Percentiles rank a stretch among this genome's conserved stretches.
These are phyloP conservation scores for Solanum corneliomulleri DNA, from an alignment of 257 asterid species.

Conservation along the genomic window DNA sequence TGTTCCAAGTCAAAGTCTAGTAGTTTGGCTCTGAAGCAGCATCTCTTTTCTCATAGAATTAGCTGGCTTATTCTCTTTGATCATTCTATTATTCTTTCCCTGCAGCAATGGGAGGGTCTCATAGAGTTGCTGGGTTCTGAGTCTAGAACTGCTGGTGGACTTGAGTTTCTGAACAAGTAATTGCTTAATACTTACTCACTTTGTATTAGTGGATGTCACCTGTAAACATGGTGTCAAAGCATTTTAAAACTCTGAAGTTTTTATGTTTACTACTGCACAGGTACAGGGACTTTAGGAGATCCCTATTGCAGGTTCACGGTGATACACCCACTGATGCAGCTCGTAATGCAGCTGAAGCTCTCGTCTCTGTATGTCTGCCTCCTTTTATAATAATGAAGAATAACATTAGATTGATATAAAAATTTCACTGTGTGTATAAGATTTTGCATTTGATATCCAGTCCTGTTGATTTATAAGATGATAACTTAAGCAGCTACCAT, in stretches of 20 bases:
- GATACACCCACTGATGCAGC: slow-evolving; percentile 54
- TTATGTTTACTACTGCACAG: slow-evolving; percentile 28
- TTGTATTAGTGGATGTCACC: background rate
- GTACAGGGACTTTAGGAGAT: slow-evolving; percentile 75
- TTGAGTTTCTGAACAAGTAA: slow-evolving; percentile 78
- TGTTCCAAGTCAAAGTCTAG: background rate
- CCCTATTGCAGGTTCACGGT: slow-evolving; percentile 61
- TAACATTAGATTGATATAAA: background rate
- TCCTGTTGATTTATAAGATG: background rate
- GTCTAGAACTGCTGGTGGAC: slow-evolving; percentile 75
- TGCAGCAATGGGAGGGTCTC: slow-evolving; percentile 98
- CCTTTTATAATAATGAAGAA: slow-evolving; percentile 4
- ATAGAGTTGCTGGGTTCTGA: slow-evolving; percentile 74
- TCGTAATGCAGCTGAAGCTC: slow-evolving; percentile 68
- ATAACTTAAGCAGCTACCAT: background rate
- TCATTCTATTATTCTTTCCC: background rate
- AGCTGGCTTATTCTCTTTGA: background rate
- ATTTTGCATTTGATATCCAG: background rate
- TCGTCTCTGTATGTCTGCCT: slow-evolving; percentile 48
- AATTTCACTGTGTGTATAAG: background rate
- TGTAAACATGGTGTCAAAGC: background rate
- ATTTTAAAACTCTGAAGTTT: background rate
- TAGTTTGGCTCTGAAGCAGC: background rate
- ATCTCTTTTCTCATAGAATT: background rate
- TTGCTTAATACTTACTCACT: background rate